phyloP scores from a whole-genome alignment of 805 yeast genomes.

The Schwanniomyces polymorphus region DNA sequence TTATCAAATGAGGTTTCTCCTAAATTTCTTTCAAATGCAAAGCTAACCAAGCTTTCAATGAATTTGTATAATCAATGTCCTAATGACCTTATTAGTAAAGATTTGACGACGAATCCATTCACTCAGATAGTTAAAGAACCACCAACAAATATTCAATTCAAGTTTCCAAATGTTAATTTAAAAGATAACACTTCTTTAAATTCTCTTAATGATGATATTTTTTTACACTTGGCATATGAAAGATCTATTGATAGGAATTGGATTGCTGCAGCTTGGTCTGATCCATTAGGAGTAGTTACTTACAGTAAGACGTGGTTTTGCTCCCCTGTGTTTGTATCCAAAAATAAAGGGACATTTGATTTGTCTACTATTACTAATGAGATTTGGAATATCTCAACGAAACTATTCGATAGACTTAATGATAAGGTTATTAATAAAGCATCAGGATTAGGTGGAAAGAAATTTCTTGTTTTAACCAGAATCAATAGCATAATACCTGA shows the following conservation, averaged over 20 bases:
- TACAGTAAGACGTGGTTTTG: constrained; percentile 66
- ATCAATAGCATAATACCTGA: constrained; percentile 75
- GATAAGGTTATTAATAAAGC: constrained; percentile 31
- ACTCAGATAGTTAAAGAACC: constrained; percentile 38
- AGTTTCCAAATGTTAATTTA: constrained; percentile 23
- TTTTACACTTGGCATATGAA: constrained; percentile 83
- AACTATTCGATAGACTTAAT: constrained; percentile 37
- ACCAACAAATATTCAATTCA: constrained; percentile 36
- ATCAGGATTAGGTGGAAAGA: constrained; percentile 48
- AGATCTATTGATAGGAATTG: constrained; percentile 78
- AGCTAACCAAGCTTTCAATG: constrained; percentile 47
- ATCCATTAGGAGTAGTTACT: constrained; percentile 70
- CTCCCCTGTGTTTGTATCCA: constrained; percentile 17
- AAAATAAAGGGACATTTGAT: constrained; percentile 19
- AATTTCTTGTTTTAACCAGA: constrained; percentile 66
- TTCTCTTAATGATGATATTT: constrained; percentile 60
- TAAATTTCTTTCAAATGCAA: constrained; percentile 30
- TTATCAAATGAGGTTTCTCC: constrained; percentile 12
- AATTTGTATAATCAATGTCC: constrained; percentile 62
- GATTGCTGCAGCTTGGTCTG: constrained; percentile 89
- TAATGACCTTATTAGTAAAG: constrained; percentile 14
- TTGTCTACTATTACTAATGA: constrained; percentile 58
- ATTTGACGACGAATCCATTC: constrained; percentile 15
- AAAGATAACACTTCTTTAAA: constrained; percentile 13
- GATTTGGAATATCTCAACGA: constrained; percentile 60